phyloP scores from a whole-genome alignment of 768 basidiomycete species.

The Naganishia vaughanmartiniae region DNA sequence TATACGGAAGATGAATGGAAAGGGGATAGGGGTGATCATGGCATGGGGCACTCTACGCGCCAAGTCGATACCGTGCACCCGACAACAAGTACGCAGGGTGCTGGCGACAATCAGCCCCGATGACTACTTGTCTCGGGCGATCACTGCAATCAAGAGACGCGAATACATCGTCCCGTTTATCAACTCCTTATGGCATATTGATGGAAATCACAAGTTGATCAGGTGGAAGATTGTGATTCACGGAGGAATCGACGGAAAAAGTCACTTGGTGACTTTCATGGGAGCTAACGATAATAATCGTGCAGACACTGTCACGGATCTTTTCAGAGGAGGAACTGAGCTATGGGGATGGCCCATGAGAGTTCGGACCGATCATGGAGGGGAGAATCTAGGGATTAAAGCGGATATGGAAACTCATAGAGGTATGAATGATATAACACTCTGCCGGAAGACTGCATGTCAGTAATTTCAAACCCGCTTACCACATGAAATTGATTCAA shows the following conservation, averaged over 20 bases:
- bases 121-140: background rate
- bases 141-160: slow-evolving; percentile 28
- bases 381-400: slow-evolving; percentile 28
- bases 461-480: too few species aligned
- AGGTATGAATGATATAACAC: too few species aligned
- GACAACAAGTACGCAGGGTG: background rate
- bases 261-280: slow-evolving; percentile 52
- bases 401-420: slow-evolving; percentile 13
- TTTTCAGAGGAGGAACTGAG: slow-evolving; percentile 39
- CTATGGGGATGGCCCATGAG: slow-evolving; percentile 20
- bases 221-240: slow-evolving; percentile 54
- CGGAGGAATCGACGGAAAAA: slow-evolving; percentile 56
- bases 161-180: slow-evolving; percentile 52
- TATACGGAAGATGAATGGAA: background rate
- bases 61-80: background rate
- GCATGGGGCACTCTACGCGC: background rate
- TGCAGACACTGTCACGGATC: slow-evolving; percentile 51
- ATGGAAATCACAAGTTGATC: slow-evolving; percentile 55
- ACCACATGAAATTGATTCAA: too few species aligned
- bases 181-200: slow-evolving; percentile 55
- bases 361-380: slow-evolving; percentile 31
- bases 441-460: too few species aligned
- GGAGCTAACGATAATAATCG: slow-evolving; percentile 54
- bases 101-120: background rate
- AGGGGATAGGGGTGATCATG: background rate